Conservation (phyloP, 2,329 filamentous ascomycete species). For the Dothideomycetes sp. region DNA sequence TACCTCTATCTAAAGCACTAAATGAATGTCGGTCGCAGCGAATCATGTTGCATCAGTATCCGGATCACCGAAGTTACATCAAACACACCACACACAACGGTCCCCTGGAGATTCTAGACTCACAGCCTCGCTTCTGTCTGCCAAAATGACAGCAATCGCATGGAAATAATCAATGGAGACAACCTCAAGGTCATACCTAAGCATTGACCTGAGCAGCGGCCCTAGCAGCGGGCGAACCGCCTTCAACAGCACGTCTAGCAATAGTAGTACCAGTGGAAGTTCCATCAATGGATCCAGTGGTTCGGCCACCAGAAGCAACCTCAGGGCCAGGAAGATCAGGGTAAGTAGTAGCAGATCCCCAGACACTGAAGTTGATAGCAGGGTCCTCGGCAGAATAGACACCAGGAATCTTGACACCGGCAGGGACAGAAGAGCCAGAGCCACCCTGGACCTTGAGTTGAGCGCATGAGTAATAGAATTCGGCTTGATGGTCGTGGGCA, state of each 20-base stretch:
- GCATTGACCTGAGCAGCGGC: no score
- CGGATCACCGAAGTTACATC: no score
- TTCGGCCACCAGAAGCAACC: conserved; percentile 12
- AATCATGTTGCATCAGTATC: no score
- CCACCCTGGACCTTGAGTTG: conserved; percentile 17
- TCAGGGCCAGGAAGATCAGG: conserved; percentile 9
- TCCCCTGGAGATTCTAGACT: no score
- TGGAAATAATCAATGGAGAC: no score
- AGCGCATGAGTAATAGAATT: conserved; percentile 31
- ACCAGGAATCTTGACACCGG: conserved; percentile 15
- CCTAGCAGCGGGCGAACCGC: no score
- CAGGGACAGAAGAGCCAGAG: neutral
- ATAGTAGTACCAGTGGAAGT: neutral
- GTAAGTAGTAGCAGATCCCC: conserved; percentile 12
- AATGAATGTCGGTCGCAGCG: no score
- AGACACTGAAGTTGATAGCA: conserved; percentile 15
- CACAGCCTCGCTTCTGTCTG: no score
- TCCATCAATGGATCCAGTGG: conserved; percentile 13
- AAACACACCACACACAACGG: no score
- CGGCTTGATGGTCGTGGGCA: conserved; percentile 24
- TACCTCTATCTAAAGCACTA: no score
- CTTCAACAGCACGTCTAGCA: neutral
- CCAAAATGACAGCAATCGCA: no score
- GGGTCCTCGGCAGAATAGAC: conserved; percentile 10
- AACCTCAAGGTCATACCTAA: no score